Evolutionary conservation across 169 alveolate genomes (phyloP), one percentile per base, ranked within the genome.

Genomic region (Plasmodium fragile): DNA sequence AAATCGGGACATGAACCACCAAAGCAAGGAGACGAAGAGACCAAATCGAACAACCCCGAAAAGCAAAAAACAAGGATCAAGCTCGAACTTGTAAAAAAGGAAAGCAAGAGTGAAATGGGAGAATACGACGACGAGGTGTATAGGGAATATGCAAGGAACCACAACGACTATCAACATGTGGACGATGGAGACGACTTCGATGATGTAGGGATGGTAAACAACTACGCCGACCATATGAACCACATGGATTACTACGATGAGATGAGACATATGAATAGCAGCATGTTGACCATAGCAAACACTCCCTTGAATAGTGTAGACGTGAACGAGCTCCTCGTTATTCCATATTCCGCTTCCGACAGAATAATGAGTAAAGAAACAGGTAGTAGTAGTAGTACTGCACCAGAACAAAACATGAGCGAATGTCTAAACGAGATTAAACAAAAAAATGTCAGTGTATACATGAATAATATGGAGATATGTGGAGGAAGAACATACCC

Each of bases 401-500:
- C 11, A 28, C 10, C 32, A 22, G 92, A 81, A 53, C 82, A 71
- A 30, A 69, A 81, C 73, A 75, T 69, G 30, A 34, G 75, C 36
- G 92, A 80, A 65, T 77, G n/a, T 69, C 4, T 81, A 43, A 91
- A 91, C 49, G 92, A 91, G 53, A 69, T 81, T n/a, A 91, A 91
- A 80, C 71, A 81, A n/a, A 91, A 59, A 71, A 73, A 69, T 53
- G 52, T 91, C 36, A 80, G 49, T 22, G 16, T 91, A 3, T 91
- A 70, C 41, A 80, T 91, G 79, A 80, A 91, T 73, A 80, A 91
- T 55, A 91, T 91, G 94, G 92, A 81, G 69, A 32, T 81, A 39
- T 72, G 82, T 70, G 94, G 94, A 43, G 92, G 83, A 0, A 80
- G 49, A 80, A 45, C 49, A 6, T 91, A 80, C 82, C 94, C 94